phyloP scores from a whole-genome alignment of 495 filamentous ascomycete genomes.

The Sphaerosporella brunnea region DNA sequence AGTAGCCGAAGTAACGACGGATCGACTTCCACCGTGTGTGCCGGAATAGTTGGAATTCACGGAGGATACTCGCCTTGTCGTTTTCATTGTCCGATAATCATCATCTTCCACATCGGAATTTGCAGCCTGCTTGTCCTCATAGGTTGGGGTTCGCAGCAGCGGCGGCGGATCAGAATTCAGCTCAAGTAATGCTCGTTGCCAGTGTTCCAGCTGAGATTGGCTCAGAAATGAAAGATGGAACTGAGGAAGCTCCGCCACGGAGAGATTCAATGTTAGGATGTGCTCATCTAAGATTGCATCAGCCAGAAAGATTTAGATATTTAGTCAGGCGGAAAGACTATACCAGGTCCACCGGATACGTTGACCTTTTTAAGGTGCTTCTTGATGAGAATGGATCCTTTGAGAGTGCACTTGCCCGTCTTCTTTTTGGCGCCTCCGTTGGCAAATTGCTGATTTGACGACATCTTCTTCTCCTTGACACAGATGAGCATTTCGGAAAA shows the following conservation, averaged over 20 bases:
- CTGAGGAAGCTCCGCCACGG: slow-evolving; percentile 84
- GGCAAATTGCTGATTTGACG: slow-evolving; percentile 39
- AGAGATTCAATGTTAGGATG: slow-evolving; percentile 75
- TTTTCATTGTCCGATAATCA: slow-evolving; percentile 54
- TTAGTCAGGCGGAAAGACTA: slow-evolving; percentile 2
- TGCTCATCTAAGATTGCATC: slow-evolving; percentile 43
- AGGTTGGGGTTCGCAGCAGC: slow-evolving; percentile 47
- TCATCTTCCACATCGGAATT: slow-evolving; percentile 71
- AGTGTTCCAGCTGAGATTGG: slow-evolving; percentile 68
- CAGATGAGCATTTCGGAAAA: slow-evolving; percentile 99
- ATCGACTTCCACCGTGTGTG: slow-evolving; percentile 65
- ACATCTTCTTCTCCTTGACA: slow-evolving; percentile 84
- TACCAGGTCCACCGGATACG: slow-evolving; percentile 42
- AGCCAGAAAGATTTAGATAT: background rate
- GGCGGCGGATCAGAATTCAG: slow-evolving; percentile 50
- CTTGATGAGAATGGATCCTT: slow-evolving; percentile 96
- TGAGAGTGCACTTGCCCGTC: slow-evolving; percentile 64
- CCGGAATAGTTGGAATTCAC: slow-evolving; percentile 73
- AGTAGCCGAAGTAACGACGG: slow-evolving; percentile 53
- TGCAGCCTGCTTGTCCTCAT: slow-evolving; percentile 49
- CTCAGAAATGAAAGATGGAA: slow-evolving; percentile 89
- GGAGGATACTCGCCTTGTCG: slow-evolving; percentile 67
- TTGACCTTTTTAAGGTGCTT: slow-evolving; percentile 84
- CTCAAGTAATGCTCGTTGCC: slow-evolving; percentile 76
- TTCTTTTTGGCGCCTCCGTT: slow-evolving; percentile 42